Base-by-base conservation (phyloP, 805 yeast species). In the Hanseniaspora mollemarum region DNA sequence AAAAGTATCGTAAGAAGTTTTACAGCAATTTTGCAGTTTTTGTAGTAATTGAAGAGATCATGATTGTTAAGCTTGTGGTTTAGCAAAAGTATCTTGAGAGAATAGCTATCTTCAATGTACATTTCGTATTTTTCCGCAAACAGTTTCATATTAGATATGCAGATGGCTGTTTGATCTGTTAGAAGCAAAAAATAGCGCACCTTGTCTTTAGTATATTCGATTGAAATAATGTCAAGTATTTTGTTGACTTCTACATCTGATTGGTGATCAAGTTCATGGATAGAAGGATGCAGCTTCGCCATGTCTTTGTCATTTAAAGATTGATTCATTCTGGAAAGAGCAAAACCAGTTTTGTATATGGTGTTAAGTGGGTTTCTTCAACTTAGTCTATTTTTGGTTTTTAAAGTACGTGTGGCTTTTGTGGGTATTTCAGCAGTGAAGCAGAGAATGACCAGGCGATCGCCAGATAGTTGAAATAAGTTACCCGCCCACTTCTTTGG, bases 101-200 rank as follows among this genome's bases (percentile, higher is more conserved):
- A 15, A 28, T 48, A 48, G 18, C 19, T 31, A 9, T 40, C 43
- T 29, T 48, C 29, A 26, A 48, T 25, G 5, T 28, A 21, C 1
- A 24, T 25, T 15, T 40, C 45, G 29, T 29, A 21, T 26, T 26
- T 28, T 21, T 41, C 38, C 15, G 38, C 43, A 26, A 48, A 48
- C 13, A 48, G 35, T 24, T 40, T 48, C 51, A 48, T 48, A 37
- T 48, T 48, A 4, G 51, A 48, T 31, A 48, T 48, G 24, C 45
- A 48, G 10, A 48, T 48, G 8, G 51, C 51, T 15, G 38, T 43
- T 33, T 48, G 51, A 32, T 48, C 51, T 5, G 51, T 48, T 18
- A 48, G 13, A 2, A 38, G 41, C 16, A 48, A 18, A 33, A 48
- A 48, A 16, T 39, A 32, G 8, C 33, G 31, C 5, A 28, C 26